These are phyloP conservation scores for Neovahlkampfia damariscottae DNA, from an alignment of 78 protist genomes.

Conservation along the genomic window DNA sequence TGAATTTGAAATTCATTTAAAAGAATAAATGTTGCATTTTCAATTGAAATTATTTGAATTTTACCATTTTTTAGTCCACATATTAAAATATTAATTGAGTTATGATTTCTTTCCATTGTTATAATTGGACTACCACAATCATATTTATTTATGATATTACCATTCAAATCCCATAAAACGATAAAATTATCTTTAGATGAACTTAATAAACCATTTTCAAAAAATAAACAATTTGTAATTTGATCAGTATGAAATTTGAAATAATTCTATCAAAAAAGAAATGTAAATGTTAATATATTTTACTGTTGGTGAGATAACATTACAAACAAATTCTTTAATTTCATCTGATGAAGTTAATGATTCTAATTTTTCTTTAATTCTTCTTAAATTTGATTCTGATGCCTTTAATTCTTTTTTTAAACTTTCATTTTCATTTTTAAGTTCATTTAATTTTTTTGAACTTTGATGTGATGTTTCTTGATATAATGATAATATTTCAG, in stretches of 20 bases:
- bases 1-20: not conserved
- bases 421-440: not conserved
- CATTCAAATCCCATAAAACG: not conserved
- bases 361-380: not conserved
- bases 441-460: not conserved
- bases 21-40: not conserved
- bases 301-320: not conserved
- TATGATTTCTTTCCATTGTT: not conserved
- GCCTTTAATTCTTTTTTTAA: not conserved
- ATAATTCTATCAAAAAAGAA: not conserved
- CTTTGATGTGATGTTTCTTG: not conserved
- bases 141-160: not conserved
- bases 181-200: not conserved
- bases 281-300: not conserved
- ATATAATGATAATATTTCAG: not conserved
- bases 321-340: not conserved
- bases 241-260: not conserved
- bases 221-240: not conserved
- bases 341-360: not conserved
- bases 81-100: not conserved
- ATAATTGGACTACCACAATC: not conserved
- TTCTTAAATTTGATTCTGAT: not conserved
- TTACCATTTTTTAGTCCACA: not conserved
- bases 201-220: not conserved
- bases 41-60: not conserved